A percentile compares a stretch with the other conserved stretches of the same genome.
These are phyloP conservation scores for Zymoseptoria passerinii DNA, from an alignment of 2,329 filamentous ascomycete genomes.

Conservation along the genomic window DNA sequence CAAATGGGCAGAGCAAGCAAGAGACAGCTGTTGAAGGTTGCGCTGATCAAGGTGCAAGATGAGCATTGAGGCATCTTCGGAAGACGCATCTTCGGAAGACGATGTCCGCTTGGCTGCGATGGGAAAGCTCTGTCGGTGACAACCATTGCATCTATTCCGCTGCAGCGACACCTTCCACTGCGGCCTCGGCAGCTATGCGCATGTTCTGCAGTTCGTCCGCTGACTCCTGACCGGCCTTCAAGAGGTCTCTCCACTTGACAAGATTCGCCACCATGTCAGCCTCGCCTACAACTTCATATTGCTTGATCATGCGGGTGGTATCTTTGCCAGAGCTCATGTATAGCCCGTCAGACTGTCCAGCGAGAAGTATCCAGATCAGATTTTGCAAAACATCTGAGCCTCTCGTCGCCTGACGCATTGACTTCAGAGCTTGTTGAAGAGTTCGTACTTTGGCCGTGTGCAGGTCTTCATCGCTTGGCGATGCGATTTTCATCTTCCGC, in stretches of 20 bases:
- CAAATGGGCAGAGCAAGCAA: background rate
- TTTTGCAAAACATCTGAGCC: constrained; percentile 29
- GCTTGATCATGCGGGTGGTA: constrained; percentile 30
- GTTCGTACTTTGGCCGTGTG: constrained; percentile 14
- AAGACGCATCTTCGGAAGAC: too few relatives aligned
- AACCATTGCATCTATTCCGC: background rate
- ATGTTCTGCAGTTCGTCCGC: constrained; percentile 21
- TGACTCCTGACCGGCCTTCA: constrained; percentile 23
- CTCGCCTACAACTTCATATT: constrained; percentile 20
- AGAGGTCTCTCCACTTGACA: constrained; percentile 22
- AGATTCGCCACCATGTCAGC: constrained; percentile 19
- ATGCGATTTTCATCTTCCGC: constrained; percentile 21
- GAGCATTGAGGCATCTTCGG: too few relatives aligned
- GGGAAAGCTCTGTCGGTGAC: too few relatives aligned
- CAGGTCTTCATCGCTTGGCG: constrained; percentile 12
- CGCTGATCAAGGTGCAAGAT: too few relatives aligned
- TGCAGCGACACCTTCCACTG: constrained; percentile 11
- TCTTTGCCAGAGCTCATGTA: constrained; percentile 31
- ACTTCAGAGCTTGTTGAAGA: constrained; percentile 17
- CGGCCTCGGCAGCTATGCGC: constrained; percentile 19
- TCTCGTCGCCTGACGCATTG: constrained; percentile 21
- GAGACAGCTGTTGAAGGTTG: background rate
- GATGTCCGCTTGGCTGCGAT: too few relatives aligned
- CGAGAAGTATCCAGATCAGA: constrained; percentile 28
- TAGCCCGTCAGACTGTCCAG: constrained; percentile 18